A percentile compares a stretch with the other conserved stretches of the same genome.
These are phyloP conservation scores for Phytophthora sp. DNA, from an alignment of 352 stramenopile species.

Conservation along the genomic window DNA sequence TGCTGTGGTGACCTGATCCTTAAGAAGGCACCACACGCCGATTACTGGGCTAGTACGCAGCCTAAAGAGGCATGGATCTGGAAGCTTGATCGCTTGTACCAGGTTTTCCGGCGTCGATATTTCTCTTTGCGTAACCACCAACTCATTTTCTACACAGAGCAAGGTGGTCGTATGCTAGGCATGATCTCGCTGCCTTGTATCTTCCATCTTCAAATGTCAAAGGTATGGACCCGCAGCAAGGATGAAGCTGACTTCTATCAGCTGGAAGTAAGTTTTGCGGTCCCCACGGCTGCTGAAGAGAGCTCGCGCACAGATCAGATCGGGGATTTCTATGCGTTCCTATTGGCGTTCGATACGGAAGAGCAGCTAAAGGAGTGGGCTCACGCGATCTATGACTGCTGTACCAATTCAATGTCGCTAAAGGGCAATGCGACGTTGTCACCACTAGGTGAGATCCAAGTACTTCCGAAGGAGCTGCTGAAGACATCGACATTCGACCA, in stretches of 20 bases:
- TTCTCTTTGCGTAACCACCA: conserved; percentile 87
- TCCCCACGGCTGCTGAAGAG: conserved; percentile 64
- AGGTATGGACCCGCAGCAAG: conserved; percentile 72
- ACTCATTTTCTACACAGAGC: conserved; percentile 79
- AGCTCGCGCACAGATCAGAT: conserved; percentile 70
- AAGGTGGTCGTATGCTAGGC: conserved; percentile 67
- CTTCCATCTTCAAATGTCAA: conserved; percentile 82
- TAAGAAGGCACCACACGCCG: conserved; percentile 64
- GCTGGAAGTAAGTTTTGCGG: conserved; percentile 83
- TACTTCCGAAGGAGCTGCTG: conserved; percentile 83
- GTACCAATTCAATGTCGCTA: conserved; percentile 89
- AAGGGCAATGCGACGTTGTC: conserved; percentile 66
- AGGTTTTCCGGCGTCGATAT: conserved; percentile 83
- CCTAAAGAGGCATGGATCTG: conserved; percentile 89
- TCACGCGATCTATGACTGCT: conserved; percentile 83
- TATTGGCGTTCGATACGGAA: conserved; percentile 83
- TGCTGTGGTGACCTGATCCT: conserved; percentile 82
- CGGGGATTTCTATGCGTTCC: conserved; percentile 78
- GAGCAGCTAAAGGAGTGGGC: conserved; percentile 77
- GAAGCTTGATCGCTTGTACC: conserved; percentile 88
- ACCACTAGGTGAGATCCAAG: conserved; percentile 74
- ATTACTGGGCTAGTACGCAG: conserved; percentile 78
- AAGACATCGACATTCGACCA: conserved; percentile 83
- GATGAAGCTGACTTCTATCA: conserved; percentile 84
- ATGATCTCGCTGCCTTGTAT: conserved; percentile 85